Evolutionary conservation across 371 early-diverging fungal species (phyloP), one percentile per base, ranked within the genome.

Genomic region (Mortierella sp.): DNA sequence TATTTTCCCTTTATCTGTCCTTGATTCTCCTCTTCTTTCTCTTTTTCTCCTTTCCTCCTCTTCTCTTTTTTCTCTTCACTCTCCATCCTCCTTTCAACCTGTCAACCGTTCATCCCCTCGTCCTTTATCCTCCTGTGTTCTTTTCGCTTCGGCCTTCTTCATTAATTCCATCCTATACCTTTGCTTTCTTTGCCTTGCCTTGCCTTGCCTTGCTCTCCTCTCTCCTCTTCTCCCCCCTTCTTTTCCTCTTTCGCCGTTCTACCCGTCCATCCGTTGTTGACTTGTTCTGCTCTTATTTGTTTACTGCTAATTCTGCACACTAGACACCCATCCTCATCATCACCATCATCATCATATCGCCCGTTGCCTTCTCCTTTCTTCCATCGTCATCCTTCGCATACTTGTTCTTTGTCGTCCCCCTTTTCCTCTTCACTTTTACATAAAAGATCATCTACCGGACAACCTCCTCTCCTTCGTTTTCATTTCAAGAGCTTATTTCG

Each of bases 181-280:
- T 31, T 8, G 16, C 19, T 34, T 11, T 57, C 70, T 38, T 58
- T 26, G n/a, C 73, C 47, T 45, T 45, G 6, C 54, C 21, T 54
- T 24, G 6, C 52, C 34, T 34, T 28, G 10, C 50, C 50, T 58
- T 42, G 31, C 70, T 76, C 42, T 14, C 34, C 57, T 21, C 52
- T 38, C 55, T 48, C 44, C 28, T 45, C 31, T 55, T 24, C 24
- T 38, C 68, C 42, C 28, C 24, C 21, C 34, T 38, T 4, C 10
- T 10, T 65, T 21, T 21, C 68, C 68, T 68, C 68, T 68, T 68
- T 68, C 42, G 68, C 68, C 68, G 68, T 65, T 65, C 68, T 65
- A 65, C 68, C 68, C 38, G 42, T 7, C n/a, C 7, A 0, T 55
- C 55, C n/a, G n/a, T 55, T 55, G 55, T 42, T 38, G 38, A 63